Evolutionary conservation across 768 basidiomycete species (phyloP), one percentile per base, ranked within the genome.

Genomic region (Pleurotus cornucopiae): DNA sequence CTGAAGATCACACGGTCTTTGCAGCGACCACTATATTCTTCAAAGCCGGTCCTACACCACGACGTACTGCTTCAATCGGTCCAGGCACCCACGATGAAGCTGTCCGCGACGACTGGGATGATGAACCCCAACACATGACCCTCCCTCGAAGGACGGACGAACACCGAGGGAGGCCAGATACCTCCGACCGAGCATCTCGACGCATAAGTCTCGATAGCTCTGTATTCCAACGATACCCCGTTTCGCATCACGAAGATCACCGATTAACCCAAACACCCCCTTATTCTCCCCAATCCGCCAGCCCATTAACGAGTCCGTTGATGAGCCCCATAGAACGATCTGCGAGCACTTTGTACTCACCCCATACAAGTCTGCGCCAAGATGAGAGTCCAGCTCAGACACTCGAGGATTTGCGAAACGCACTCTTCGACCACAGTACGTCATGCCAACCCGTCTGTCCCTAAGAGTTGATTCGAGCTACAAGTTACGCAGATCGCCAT

Each of bases 1-100:
- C 77, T 9, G 95, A 98, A 67, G 86, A 90, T 56, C 86, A 89
- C 66, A 75, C 76, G 30, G 74, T 94, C 26, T 86, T 91, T 63
- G 84, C 85, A 38, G 81, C 86, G 12, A 82, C 83, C 0, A 82
- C 82, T 30, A 79, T 84, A 4, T 86, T 89, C 68, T 97, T 94
- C 69, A 78, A 78, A 49, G 89, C 89, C 0, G 75, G 77, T 1
- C 62, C 66, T 43, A 57, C 70, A 6, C 61, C 70, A 18, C 69
- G 78, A 25, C 61, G 73, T 47, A 64, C 73, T 59, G 62, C 73
- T 54, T 72, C 82, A 66, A 63, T 84, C 73, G 76, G 83, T 12
- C 75, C 78, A 3, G 78, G 78, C 16, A 64, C 75, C 14, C 63
- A 74, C 4, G 71, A 75, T 38, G 70, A 74, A 30, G 66, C 69